Evolutionary conservation across 331 rosid genomes (phyloP), one percentile per base, ranked within the genome.

Genomic region (Arachis monticola): DNA sequence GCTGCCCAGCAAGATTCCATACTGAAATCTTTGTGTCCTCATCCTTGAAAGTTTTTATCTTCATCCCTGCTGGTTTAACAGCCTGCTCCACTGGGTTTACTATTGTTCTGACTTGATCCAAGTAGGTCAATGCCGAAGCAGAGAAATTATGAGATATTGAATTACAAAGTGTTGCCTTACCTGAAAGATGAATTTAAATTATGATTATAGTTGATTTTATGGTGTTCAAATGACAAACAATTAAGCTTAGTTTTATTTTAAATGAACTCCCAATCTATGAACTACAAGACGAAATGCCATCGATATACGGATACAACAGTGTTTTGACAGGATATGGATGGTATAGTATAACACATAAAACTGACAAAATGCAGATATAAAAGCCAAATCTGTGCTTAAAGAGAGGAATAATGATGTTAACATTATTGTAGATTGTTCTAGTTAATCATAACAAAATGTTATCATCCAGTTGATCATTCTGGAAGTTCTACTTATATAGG

Each of bases 1-100:
- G 99, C 69, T 92, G 97, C 58, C 98, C 97, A 38, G 96, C 96
- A 76, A 95, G 91, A 65, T 92, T 95, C 99, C 99, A 95, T 63
- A 92, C 68, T 35, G 96, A 95, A 74, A 90, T 87, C 80, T 84
- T 90, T 61, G 90, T 86, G 73, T 81, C 92, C 32, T 90, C 97
- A 55, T 95, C 96, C 81, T 82, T 88, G 85, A 92, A 86, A 61
- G 91, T 83, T 73, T 86, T 95, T 13, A 90, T 90, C 90, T 87
- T 95, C 89, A 92, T 89, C 79, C 98, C 98, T 30, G 55, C 81
- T 72, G 92, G 59, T 85, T 88, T 85, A 0, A 89, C 90, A 1
- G 86, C 97, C 81, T 88, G 99, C 85, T 92, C 98, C 81, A 95
- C 88, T 8, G 97, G 96, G 60, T 77, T 87, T 53, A 95, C 92